Evolutionary conservation across 75 land plant species (phyloP).

Genomic region (Gnetum montanum): DNA sequence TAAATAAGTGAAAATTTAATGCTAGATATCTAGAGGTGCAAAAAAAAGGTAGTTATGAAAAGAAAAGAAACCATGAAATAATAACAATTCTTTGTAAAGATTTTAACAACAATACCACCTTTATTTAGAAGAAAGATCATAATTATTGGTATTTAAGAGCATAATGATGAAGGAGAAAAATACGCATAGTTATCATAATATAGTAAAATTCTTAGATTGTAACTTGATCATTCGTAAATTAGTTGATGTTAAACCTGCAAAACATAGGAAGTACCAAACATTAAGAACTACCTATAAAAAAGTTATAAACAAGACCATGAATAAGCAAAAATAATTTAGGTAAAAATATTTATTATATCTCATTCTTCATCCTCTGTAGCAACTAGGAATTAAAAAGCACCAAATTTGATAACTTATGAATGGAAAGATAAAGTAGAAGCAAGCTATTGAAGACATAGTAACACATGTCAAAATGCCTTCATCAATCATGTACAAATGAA

Average conservation of each 20-base stretch:
- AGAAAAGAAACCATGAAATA: background rate
- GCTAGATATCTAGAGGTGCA: background rate
- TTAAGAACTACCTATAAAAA: constrained; percentile 7
- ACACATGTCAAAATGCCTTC: constrained; percentile 7
- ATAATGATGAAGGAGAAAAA: background rate
- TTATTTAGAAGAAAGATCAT: background rate
- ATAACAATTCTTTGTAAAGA: background rate
- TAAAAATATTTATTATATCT: constrained; percentile 5
- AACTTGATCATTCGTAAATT: constrained; percentile 19
- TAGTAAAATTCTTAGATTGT: constrained; percentile 5
- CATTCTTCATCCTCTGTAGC: constrained; percentile 2
- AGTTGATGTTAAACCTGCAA: constrained; percentile 19
- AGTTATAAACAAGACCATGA: background rate
- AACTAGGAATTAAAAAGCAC: constrained; percentile 10
- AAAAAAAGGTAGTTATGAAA: background rate
- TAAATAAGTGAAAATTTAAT: background rate
- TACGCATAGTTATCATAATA: background rate
- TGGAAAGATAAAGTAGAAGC: constrained; percentile 8
- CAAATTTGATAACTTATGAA: constrained; percentile 16
- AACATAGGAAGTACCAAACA: constrained; percentile 20
- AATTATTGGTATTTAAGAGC: background rate
- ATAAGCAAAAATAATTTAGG: background rate
- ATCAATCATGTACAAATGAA: constrained; percentile 8
- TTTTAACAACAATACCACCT: background rate
- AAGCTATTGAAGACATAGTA: constrained; percentile 9